Base-by-base conservation (phyloP, 306 rosid genomes). In the Lathyrus tuberosus region DNA sequence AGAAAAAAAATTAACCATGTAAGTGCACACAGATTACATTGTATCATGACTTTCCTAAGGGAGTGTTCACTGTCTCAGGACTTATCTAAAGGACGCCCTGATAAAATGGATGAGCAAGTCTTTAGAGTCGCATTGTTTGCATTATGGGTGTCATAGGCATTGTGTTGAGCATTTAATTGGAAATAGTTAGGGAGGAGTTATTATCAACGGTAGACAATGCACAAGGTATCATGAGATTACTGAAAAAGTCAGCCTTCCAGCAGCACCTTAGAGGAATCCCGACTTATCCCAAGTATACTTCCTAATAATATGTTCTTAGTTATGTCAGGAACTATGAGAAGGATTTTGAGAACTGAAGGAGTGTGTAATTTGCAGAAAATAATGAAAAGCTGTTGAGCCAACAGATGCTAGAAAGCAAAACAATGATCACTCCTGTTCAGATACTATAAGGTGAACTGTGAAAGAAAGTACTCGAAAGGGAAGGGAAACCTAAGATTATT, bases 321-420 rank as follows among this genome's bases (percentile, higher is more conserved):
- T 47, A n/a, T 47, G 53, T 17, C 53, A 47, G 22, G 53, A 47
- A 47, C 53, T 47, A 47, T 47, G 53, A 47, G 53, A 47, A 47
- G 53, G 22, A n/a, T 15, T 47, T 16, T 47, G 22, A 15, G 53
- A 47, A 7, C 4, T 15, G 22, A 47, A 15, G 11, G 11, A 47
- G 22, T 47, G 16, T 47, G 22, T 15, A 47, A 8, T 51, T 51
- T 10, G 28, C 22, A 52, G 3, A 52, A 52, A 52, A 52, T 8
- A 52, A 51, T 51, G 57, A 51, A 51, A 51, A 51, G 28, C 5
- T 51, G 24, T 51, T 51, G 28, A 51, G 28, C 57, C 57, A 51
- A 51, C 10, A 51, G 30, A 51, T 8, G 10, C 14, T 51, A 51
- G 57, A 51, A 52, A 52, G 59, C 6, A 52, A 52, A 52, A 20